Percentiles rank a stretch among this genome's conserved stretches.
These are phyloP conservation scores for Candolleomyces eurysporus DNA, from an alignment of 768 basidiomycete genomes.

Conservation along the genomic window DNA sequence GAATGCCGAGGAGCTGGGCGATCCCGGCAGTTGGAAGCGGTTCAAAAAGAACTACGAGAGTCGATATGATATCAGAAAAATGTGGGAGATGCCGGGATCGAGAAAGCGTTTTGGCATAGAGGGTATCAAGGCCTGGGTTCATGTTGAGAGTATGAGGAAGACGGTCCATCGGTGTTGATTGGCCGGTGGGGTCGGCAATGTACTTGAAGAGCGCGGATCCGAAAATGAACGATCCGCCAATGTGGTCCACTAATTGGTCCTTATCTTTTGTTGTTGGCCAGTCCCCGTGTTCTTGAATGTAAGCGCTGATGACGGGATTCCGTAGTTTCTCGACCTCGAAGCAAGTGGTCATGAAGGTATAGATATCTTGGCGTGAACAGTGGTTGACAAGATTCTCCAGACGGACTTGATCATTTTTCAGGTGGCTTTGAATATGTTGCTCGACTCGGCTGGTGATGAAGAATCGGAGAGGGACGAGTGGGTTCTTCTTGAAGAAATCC, in stretches of 20 bases:
- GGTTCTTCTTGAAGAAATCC: background rate
- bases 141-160: background rate
- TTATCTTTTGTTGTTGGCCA: background rate
- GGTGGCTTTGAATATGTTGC: background rate
- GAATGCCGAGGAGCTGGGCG: background rate
- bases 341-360: background rate
- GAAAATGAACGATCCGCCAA: slow-evolving; percentile 20
- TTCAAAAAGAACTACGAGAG: background rate
- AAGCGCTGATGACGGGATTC: background rate
- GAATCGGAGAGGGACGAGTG: background rate
- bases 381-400: background rate
- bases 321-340: background rate
- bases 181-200: background rate
- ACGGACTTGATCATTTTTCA: background rate
- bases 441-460: background rate
- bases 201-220: background rate
- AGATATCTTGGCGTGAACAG: background rate
- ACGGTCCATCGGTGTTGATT: background rate
- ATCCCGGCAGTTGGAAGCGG: background rate
- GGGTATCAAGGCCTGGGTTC: background rate
- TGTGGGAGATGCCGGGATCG: background rate
- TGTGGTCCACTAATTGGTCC: background rate
- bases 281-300: background rate
- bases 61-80: background rate
- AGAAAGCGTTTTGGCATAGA: background rate